Percentiles rank a stretch among this genome's conserved stretches.
phyloP scores from a whole-genome alignment of 495 filamentous ascomycete species.

The Cenococcum geophilum region DNA sequence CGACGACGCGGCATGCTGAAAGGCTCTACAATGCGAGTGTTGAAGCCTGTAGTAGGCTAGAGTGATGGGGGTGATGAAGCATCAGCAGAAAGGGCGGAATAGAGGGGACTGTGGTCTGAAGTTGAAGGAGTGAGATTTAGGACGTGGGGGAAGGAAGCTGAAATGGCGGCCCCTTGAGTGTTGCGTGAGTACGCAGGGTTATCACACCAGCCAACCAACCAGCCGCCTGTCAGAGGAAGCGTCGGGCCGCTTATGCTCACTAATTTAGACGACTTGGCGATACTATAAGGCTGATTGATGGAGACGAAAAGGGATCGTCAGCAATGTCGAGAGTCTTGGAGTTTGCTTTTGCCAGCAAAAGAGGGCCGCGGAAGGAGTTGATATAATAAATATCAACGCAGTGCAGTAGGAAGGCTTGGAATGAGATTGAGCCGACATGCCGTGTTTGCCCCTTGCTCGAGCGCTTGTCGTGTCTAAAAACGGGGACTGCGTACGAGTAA shows the following conservation, averaged over 20 bases:
- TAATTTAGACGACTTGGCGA: conserved; percentile 14
- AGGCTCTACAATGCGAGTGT: conserved; percentile 18
- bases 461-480: not conserved
- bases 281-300: conserved; percentile 17
- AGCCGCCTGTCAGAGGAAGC: conserved; percentile 9
- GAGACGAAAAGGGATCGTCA: not conserved
- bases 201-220: not conserved
- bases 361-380: not conserved
- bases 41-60: conserved; percentile 20
- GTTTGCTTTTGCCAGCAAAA: not conserved
- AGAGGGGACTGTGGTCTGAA: conserved; percentile 8
- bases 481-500: no score
- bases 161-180: conserved; percentile 8
- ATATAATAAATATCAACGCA: not conserved
- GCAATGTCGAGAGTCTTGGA: not conserved
- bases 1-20: conserved; percentile 34
- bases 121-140: conserved; percentile 7
- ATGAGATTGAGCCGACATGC: not conserved
- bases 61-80: conserved; percentile 22
- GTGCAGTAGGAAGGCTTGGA: not conserved
- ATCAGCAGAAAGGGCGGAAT: conserved; percentile 17
- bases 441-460: not conserved
- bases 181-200: conserved; percentile 1
- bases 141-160: conserved; percentile 21
- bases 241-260: not conserved